Percentiles rank a stretch among this genome's conserved stretches.
Evolutionary conservation across 352 stramenopile genomes (phyloP).

Genomic region (Phytophthora cactorum): DNA sequence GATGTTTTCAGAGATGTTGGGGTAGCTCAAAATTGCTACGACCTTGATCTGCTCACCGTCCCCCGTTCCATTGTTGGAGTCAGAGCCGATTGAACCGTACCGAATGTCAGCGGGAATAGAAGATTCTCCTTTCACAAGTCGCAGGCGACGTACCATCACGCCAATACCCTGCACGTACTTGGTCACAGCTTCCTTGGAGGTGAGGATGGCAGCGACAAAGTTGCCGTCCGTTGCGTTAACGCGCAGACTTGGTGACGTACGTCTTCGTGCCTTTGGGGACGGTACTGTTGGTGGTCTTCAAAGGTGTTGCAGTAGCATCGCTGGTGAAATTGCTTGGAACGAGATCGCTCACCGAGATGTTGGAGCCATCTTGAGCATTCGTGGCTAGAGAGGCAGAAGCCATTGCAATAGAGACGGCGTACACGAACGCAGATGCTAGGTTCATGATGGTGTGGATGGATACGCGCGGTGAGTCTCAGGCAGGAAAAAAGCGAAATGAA

Average conservation of each 20-base stretch:
- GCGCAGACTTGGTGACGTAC: slow-evolving; percentile 33
- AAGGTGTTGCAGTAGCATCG: slow-evolving; percentile 15
- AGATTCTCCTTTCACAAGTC: no score
- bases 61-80: slow-evolving; percentile 25
- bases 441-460: slow-evolving; percentile 8
- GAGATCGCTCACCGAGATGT: slow-evolving; percentile 5
- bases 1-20: slow-evolving; percentile 5
- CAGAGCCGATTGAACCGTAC: slow-evolving; percentile 18
- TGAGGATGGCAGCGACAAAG: slow-evolving; percentile 17
- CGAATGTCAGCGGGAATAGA: slow-evolving; percentile 3
- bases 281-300: slow-evolving; percentile 9
- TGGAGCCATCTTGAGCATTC: slow-evolving; percentile 19
- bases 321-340: slow-evolving; percentile 36
- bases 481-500: slow-evolving; percentile 4
- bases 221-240: slow-evolving; percentile 18
- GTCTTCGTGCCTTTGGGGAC: slow-evolving; percentile 43
- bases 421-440: not conserved
- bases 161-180: no score
- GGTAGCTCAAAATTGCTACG: slow-evolving; percentile 18
- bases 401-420: not conserved
- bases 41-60: slow-evolving; percentile 24
- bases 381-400: not conserved
- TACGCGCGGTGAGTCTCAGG: not conserved
- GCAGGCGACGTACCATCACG: no score
- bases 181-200: no score